A percentile compares a stretch with the other conserved stretches of the same genome.
Conservation (phyloP, 179 eudicot species). For the Beta macrorhiza region DNA sequence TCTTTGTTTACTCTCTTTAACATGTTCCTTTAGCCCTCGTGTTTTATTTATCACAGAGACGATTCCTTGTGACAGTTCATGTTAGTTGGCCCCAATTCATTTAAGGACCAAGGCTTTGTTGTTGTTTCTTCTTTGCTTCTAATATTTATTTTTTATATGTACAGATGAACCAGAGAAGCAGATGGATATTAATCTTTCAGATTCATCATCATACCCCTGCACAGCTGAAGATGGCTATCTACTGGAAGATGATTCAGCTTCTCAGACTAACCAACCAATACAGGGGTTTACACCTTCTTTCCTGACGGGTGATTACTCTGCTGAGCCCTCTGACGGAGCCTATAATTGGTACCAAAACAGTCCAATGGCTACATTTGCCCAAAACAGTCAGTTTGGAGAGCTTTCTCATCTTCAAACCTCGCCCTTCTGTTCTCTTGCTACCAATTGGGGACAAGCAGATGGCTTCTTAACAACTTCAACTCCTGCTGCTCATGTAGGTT, state of each 20-base stretch:
- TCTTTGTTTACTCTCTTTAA: too few relatives aligned
- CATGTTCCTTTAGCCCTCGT: too few relatives aligned
- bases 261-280: conserved; percentile 33
- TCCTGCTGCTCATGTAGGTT: conserved; percentile 25
- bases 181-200: conserved; percentile 29
- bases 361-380: conserved; percentile 23
- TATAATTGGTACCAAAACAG: conserved; percentile 21
- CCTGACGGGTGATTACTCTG: conserved; percentile 23
- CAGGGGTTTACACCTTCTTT: conserved; percentile 29
- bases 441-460: conserved; percentile 40
- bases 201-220: conserved; percentile 41
- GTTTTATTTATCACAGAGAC: too few relatives aligned
- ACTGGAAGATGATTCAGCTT: conserved; percentile 36
- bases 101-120: too few relatives aligned
- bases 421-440: conserved; percentile 8
- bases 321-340: conserved; percentile 24
- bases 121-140: background rate
- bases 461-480: conserved; percentile 29
- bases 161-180: conserved; percentile 32
- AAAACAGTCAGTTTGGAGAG: conserved; percentile 23
- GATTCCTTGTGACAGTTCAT: background rate
- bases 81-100: background rate
- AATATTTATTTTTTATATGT: conserved; percentile 2
- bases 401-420: conserved; percentile 32
- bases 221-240: conserved; percentile 31